Conservation (phyloP, 441 rosid species). For the Pelargonium myrrhifolium region DNA sequence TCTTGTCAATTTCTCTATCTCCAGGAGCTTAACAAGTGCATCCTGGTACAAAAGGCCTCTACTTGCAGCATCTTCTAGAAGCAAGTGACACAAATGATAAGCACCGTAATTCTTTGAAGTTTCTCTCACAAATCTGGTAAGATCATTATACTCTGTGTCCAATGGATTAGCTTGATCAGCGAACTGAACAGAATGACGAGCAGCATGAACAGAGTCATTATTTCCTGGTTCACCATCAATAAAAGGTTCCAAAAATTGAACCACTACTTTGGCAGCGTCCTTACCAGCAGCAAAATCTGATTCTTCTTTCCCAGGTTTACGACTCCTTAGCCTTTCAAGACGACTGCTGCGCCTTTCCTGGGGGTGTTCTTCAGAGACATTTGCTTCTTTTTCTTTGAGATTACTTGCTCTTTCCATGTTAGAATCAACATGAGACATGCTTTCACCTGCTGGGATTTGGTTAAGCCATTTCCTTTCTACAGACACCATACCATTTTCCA, state of each 20-base stretch:
- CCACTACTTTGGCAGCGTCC: conserved; percentile 56
- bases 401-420: conserved; percentile 38
- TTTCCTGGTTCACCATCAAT: conserved; percentile 30
- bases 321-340: conserved; percentile 89
- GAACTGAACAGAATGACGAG: conserved; percentile 31
- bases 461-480: conserved; percentile 37
- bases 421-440: conserved; percentile 36
- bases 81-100: conserved; percentile 86
- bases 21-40: conserved; percentile 54
- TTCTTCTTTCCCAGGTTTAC: conserved; percentile 93
- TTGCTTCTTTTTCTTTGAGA: conserved; percentile 46
- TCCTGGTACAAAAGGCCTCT: conserved; percentile 39
- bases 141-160: conserved; percentile 41
- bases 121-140: conserved; percentile 53
- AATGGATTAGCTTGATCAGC: conserved; percentile 33
- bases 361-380: conserved; percentile 62
- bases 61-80: conserved; percentile 60
- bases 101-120: conserved; percentile 79
- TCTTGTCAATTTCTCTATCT: conserved; percentile 84
- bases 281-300: conserved; percentile 50
- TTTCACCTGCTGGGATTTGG: conserved; percentile 32
- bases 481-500: conserved; percentile 36
- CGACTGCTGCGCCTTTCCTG: conserved; percentile 98
- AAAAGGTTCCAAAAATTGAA: conserved; percentile 73
- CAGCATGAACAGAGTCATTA: conserved; percentile 31